Conservation (phyloP, 305 asterid genomes). For the Solanum hybrid region DNA sequence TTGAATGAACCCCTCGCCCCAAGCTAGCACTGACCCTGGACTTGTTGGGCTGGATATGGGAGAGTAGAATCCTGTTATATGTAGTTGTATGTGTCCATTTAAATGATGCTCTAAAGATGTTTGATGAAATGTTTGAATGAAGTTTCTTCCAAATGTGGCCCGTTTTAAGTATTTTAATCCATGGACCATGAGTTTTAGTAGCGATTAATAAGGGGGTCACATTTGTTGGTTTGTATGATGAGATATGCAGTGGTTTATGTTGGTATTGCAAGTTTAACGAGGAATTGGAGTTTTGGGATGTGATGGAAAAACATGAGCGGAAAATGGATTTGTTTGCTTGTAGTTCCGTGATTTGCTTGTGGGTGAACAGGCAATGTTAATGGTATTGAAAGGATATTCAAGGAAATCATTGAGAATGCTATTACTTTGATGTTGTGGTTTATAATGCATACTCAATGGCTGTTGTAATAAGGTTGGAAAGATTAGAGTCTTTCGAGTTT, state of each 20-base stretch:
- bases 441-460: constrained; percentile 50
- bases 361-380: constrained; percentile 54
- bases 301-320: constrained; percentile 47
- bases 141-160: constrained; percentile 44
- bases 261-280: constrained; percentile 51
- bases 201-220: constrained; percentile 39
- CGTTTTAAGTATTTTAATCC: constrained; percentile 20
- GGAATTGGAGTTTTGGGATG: constrained; percentile 49
- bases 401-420: constrained; percentile 40
- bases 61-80: constrained; percentile 41
- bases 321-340: constrained; percentile 55
- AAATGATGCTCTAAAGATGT: constrained; percentile 41
- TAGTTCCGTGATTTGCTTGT: constrained; percentile 53
- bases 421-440: constrained; percentile 54
- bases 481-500: constrained; percentile 30
- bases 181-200: constrained; percentile 58
- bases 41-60: constrained; percentile 35
- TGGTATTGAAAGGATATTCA: constrained; percentile 49
- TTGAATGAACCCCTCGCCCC: background rate
- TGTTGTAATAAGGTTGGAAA: constrained; percentile 40
- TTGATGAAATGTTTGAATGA: constrained; percentile 72
- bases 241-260: constrained; percentile 70
- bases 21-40: background rate
- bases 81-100: constrained; percentile 59
- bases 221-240: constrained; percentile 50